phyloP scores from a whole-genome alignment of 2,329 filamentous ascomycete species.

The Aspergillus sp. region DNA sequence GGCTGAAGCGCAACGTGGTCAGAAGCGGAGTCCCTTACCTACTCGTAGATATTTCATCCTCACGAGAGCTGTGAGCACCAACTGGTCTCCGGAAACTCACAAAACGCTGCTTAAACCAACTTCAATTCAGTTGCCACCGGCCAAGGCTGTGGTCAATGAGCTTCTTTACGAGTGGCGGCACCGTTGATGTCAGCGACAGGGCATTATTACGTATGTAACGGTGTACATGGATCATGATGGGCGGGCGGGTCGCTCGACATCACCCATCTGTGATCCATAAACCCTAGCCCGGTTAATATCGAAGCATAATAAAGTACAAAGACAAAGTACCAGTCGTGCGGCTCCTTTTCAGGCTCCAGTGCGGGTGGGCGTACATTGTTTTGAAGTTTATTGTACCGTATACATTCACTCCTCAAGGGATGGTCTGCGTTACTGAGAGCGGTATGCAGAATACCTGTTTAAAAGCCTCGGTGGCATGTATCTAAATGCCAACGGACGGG shows the following conservation, averaged over 20 bases:
- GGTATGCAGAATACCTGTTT: conserved; percentile 1
- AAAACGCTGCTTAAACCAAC: neutral
- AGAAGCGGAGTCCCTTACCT: neutral
- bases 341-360: neutral
- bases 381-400: too few relatives aligned
- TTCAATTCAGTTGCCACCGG: too few relatives aligned
- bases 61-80: too few relatives aligned
- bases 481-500: conserved; percentile 3
- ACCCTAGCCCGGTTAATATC: neutral
- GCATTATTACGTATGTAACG: neutral
- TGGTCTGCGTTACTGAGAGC: neutral
- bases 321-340: neutral
- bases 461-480: conserved; percentile 17
- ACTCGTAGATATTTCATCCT: neutral
- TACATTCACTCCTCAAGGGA: neutral
- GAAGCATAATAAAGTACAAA: neutral
- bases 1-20: neutral
- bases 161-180: neutral
- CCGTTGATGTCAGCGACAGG: neutral
- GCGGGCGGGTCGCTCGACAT: neutral
- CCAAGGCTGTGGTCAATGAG: too few relatives aligned
- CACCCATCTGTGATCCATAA: neutral
- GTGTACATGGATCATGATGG: neutral
- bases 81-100: neutral
- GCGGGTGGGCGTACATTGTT: neutral